Conservation (phyloP, 1,139 yeast genomes). For the Magnusiomyces tetraspermus region DNA sequence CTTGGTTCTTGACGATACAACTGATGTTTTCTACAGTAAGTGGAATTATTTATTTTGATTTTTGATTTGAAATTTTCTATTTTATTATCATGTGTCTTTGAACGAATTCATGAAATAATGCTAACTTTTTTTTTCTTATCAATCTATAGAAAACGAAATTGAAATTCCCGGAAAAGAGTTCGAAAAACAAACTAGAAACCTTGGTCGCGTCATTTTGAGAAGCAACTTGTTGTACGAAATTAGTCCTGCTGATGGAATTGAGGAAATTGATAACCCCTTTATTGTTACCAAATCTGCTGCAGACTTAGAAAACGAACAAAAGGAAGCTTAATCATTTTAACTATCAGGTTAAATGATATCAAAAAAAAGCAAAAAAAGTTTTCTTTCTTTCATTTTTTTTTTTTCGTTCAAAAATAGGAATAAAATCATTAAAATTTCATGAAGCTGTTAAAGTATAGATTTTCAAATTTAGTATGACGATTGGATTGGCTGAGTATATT, state of each 20-base stretch:
- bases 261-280: constrained; percentile 67
- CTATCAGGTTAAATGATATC: too few species aligned
- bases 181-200: constrained; percentile 34
- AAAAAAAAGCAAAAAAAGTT: too few species aligned
- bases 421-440: too few species aligned
- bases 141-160: neutral
- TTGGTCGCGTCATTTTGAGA: constrained; percentile 76
- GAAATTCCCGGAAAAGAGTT: neutral
- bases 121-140: neutral
- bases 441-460: too few species aligned
- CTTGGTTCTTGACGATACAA: constrained; percentile 76
- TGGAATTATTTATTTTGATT: neutral
- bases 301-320: neutral
- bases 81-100: neutral
- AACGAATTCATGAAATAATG: neutral
- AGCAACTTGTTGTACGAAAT: constrained; percentile 76
- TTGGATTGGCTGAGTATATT: too few species aligned
- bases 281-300: neutral
- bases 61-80: too few species aligned
- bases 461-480: too few species aligned
- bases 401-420: too few species aligned
- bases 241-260: constrained; percentile 79
- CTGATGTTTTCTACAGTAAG: constrained; percentile 38
- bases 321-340: neutral
- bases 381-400: too few species aligned